phyloP scores from a whole-genome alignment of 345 rosid species.

The Corymbia maculata region DNA sequence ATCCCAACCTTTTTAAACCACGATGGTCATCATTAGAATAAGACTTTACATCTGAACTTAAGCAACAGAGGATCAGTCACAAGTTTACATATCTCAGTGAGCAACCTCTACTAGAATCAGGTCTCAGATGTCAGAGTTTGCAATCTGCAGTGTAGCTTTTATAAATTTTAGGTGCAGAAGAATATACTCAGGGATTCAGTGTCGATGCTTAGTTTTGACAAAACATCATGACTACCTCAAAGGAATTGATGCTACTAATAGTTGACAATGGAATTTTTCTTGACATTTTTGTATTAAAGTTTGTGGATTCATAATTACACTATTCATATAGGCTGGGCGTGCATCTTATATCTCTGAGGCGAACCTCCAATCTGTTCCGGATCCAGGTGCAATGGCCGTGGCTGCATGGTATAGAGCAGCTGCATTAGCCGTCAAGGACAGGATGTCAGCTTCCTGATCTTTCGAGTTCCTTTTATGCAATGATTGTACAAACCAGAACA shows the following conservation, averaged over 20 bases:
- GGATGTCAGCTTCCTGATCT: background rate
- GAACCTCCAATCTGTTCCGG: constrained; percentile 62
- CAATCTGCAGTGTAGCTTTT: background rate
- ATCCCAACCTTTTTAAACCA: background rate
- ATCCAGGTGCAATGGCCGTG: constrained; percentile 93
- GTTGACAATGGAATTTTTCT: background rate
- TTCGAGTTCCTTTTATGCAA: background rate
- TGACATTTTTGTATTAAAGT: background rate
- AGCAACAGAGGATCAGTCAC: background rate
- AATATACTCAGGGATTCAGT: background rate
- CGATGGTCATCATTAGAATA: background rate
- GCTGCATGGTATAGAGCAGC: constrained; percentile 92
- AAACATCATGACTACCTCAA: background rate
- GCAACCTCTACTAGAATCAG: background rate
- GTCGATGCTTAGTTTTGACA: background rate
- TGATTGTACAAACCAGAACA: background rate
- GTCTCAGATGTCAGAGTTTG: background rate
- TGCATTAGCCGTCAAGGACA: constrained; percentile 64
- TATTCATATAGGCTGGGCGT: constrained; percentile 59
- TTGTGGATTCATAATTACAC: background rate
- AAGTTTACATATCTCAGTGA: background rate
- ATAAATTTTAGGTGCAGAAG: background rate
- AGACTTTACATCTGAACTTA: background rate
- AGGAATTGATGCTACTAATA: background rate
- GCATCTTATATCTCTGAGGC: constrained; percentile 58